Conservation (phyloP, 78 protist species). For the Cavenderia fasciculata region DNA sequence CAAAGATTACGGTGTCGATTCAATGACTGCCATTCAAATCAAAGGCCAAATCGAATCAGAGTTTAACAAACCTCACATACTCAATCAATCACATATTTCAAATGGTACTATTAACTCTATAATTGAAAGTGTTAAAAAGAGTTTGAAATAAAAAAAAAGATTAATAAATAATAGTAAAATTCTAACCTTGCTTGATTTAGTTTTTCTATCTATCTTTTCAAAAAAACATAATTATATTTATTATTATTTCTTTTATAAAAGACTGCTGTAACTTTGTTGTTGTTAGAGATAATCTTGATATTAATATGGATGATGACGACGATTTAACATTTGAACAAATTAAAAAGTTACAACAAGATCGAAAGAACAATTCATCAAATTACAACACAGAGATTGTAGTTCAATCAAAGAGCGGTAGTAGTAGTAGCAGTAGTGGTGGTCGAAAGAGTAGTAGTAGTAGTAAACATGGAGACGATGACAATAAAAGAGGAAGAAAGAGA, state of each 20-base stretch:
- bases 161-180: too few species aligned
- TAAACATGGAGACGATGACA: not conserved
- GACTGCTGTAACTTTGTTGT: too few species aligned
- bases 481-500: not conserved
- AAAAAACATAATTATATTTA: too few species aligned
- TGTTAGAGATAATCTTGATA: too few species aligned
- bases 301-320: constrained; percentile 18
- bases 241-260: too few species aligned
- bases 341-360: constrained; percentile 17
- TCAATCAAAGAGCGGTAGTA: not conserved
- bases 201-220: too few species aligned
- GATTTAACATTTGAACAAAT: constrained; percentile 39
- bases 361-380: constrained; percentile 4
- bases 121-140: constrained; percentile 4
- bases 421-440: not conserved
- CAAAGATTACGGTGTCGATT: constrained; percentile 5
- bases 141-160: too few species aligned
- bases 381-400: not conserved
- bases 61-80: not conserved
- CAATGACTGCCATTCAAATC: not conserved
- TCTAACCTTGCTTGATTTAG: too few species aligned
- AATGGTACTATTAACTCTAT: not conserved
- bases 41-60: not conserved
- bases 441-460: not conserved
- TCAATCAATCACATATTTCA: not conserved